Evolutionary conservation across 768 basidiomycete species (phyloP).

Genomic region (Tricholoma bakamatsutake): DNA sequence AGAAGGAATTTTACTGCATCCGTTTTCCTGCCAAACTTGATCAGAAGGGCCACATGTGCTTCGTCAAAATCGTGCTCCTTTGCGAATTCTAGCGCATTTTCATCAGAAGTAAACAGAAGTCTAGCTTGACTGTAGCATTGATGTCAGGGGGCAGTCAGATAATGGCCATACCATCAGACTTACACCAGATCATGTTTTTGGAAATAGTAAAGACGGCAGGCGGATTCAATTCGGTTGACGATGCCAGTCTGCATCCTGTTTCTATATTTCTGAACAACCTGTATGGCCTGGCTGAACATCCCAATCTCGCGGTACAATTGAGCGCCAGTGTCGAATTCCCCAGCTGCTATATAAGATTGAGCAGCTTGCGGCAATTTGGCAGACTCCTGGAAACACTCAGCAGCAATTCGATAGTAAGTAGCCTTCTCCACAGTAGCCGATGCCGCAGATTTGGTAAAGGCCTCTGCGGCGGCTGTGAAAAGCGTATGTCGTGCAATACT

Average conservation of each 20-base stretch:
- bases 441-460: constrained; percentile 39
- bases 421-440: constrained; percentile 20
- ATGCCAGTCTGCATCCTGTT: constrained; percentile 25
- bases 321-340: constrained; percentile 39
- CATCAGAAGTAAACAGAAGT: constrained; percentile 41
- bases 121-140: constrained; percentile 40
- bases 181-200: constrained; percentile 31
- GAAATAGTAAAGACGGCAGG: constrained; percentile 43
- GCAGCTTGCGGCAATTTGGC: constrained; percentile 33
- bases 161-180: no score
- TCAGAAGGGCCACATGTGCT: constrained; percentile 40
- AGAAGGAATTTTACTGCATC: constrained; percentile 53
- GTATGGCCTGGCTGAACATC: constrained; percentile 47
- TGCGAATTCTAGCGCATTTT: constrained; percentile 52
- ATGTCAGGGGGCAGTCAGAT: no score
- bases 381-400: constrained; percentile 35
- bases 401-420: constrained; percentile 37
- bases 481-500: constrained; percentile 16
- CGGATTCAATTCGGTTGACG: constrained; percentile 31
- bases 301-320: constrained; percentile 42
- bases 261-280: constrained; percentile 32
- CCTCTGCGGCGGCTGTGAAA: constrained; percentile 40
- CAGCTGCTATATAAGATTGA: constrained; percentile 32
- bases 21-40: constrained; percentile 29
- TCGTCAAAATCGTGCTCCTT: constrained; percentile 47